Conservation (phyloP, 495 filamentous ascomycete species). For the Tuber borchii region DNA sequence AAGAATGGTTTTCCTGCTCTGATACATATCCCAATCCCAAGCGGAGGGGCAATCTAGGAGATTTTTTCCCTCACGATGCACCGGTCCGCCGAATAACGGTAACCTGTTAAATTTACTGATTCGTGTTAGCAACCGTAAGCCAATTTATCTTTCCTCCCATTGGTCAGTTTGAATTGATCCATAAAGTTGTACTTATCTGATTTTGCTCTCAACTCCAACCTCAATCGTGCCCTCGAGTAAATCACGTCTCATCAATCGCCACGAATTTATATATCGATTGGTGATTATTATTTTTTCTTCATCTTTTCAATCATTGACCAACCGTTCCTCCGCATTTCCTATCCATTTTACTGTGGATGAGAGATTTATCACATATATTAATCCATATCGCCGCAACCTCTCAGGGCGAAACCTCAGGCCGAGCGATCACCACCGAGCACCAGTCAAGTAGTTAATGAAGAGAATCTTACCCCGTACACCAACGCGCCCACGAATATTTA, state of each 20-base stretch:
- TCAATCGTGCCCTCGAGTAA: neutral
- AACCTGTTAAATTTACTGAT: neutral
- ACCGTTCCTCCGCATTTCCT: neutral
- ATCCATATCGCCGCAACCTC: neutral
- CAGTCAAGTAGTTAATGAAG: too few species aligned
- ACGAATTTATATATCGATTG: neutral
- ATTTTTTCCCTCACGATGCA: neutral
- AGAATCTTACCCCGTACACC: neutral
- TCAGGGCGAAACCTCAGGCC: neutral
- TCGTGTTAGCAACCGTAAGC: neutral
- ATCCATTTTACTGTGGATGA: neutral
- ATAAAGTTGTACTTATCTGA: neutral
- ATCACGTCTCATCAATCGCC: conserved; percentile 5
- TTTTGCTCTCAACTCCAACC: neutral
- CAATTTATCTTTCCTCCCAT: neutral
- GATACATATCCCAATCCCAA: neutral
- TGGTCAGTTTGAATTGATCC: neutral
- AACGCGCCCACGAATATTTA: neutral
- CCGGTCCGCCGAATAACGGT: neutral
- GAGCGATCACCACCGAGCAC: neutral
- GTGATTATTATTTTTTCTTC: neutral
- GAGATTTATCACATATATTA: neutral
- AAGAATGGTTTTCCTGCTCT: neutral
- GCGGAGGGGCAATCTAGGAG: neutral
- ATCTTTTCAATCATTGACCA: neutral